Evolutionary conservation across 179 eudicot species (phyloP).

Genomic region (Nepenthes alata): DNA sequence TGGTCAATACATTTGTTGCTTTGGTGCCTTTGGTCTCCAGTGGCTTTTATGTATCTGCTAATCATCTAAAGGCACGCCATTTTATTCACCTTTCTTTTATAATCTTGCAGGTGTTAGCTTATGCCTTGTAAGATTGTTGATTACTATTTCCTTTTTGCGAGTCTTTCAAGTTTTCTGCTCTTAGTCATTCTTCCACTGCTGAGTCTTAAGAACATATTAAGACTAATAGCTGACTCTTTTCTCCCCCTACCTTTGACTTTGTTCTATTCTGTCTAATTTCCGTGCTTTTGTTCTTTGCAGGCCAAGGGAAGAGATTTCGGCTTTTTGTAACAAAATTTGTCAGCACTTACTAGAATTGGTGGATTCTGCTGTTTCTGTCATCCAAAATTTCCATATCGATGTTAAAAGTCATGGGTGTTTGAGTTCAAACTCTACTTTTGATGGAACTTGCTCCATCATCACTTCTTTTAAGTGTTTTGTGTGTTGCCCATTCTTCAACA

Average conservation of each 20-base stretch:
- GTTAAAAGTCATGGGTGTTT: slow-evolving; percentile 24
- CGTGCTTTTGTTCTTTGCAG: slow-evolving; percentile 29
- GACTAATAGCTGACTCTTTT: not conserved
- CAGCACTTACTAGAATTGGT: slow-evolving; percentile 43
- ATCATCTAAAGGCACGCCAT: too few relatives aligned
- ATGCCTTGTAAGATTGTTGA: too few relatives aligned
- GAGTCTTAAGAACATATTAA: not conserved
- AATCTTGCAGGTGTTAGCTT: too few relatives aligned
- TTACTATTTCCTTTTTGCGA: too few relatives aligned
- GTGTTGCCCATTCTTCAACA: slow-evolving; percentile 45
- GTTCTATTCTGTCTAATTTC: not conserved
- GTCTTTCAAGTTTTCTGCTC: too few relatives aligned
- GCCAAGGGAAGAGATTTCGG: slow-evolving; percentile 31
- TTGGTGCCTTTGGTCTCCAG: too few relatives aligned
- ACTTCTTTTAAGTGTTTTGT: slow-evolving; percentile 51
- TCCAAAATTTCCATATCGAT: slow-evolving; percentile 38
- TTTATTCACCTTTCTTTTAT: too few relatives aligned
- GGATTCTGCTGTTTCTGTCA: slow-evolving; percentile 40
- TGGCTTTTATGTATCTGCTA: too few relatives aligned
- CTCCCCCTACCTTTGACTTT: not conserved
- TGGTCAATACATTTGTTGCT: too few relatives aligned
- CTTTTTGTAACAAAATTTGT: slow-evolving; percentile 39
- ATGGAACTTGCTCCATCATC: slow-evolving; percentile 29
- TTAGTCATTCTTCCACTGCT: too few relatives aligned
- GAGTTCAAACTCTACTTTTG: slow-evolving; percentile 32